Percentiles rank a stretch among this genome's conserved stretches.
Conservation (phyloP, 2,329 filamentous ascomycete genomes). For the Neonectria ditissima region DNA sequence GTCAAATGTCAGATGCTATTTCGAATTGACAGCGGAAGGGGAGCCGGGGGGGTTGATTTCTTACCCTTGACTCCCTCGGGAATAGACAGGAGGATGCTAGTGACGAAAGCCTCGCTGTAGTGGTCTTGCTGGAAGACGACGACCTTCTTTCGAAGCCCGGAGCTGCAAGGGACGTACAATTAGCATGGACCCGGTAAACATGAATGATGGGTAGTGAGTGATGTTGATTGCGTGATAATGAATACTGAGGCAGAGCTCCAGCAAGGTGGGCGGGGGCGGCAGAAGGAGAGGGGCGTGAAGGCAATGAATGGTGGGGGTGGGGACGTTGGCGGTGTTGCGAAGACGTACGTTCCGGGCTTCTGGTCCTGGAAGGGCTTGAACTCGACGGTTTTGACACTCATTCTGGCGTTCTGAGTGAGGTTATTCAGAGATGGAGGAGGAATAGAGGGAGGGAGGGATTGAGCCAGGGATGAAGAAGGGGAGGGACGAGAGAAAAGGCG, state of each 20-base stretch:
- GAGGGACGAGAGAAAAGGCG: slow-evolving; percentile 18
- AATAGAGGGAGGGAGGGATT: slow-evolving; percentile 10
- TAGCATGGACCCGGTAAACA: not conserved
- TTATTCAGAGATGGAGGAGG: slow-evolving; percentile 19
- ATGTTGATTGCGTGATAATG: not conserved
- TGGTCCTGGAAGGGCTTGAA: slow-evolving; percentile 92
- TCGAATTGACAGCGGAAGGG: slow-evolving; percentile 9
- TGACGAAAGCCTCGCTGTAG: slow-evolving; percentile 96
- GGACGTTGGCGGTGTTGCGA: slow-evolving; percentile 8
- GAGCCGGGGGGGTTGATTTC: not conserved
- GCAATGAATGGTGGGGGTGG: slow-evolving; percentile 20
- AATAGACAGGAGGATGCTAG: slow-evolving; percentile 95
- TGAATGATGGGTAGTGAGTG: not conserved
- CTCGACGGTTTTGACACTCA: slow-evolving; percentile 81
- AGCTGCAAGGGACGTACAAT: slow-evolving; percentile 65
- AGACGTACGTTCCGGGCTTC: slow-evolving; percentile 97
- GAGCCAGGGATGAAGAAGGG: slow-evolving; percentile 5
- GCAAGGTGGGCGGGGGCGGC: slow-evolving; percentile 4
- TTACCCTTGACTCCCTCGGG: slow-evolving; percentile 88
- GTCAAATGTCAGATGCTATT: slow-evolving; percentile 32
- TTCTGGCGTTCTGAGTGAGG: slow-evolving; percentile 54
- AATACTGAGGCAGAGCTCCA: slow-evolving; percentile 13
- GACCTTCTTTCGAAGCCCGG: slow-evolving; percentile 98
- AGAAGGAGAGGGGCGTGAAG: slow-evolving; percentile 29
- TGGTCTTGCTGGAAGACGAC: slow-evolving; percentile 94